These are phyloP conservation scores for Neonectria hederae DNA, from an alignment of 2,329 filamentous ascomycete species.

Conservation along the genomic window DNA sequence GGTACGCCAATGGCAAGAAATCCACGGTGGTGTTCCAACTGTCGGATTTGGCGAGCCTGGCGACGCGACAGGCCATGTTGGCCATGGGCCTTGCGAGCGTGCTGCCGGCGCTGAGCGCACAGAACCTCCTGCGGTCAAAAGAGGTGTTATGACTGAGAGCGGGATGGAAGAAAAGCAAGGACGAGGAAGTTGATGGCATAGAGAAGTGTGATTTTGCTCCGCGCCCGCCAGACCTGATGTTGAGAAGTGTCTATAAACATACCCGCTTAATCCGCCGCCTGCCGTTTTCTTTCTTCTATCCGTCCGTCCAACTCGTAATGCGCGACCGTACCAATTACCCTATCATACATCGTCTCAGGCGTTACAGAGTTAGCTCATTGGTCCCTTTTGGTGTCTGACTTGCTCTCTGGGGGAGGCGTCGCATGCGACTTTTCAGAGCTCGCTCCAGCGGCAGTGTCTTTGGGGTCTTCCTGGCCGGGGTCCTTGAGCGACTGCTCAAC, in stretches of 20 bases:
- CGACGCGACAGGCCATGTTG: conserved; percentile 43
- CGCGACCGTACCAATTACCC: conserved; percentile 25
- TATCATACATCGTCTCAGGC: conserved; percentile 41
- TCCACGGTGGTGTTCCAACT: conserved; percentile 34
- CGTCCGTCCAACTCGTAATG: conserved; percentile 22
- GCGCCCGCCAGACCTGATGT: conserved; percentile 24
- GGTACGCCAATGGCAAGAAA: conserved; percentile 25
- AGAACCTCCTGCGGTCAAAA: conserved; percentile 29
- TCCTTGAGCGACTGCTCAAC: conserved; percentile 64
- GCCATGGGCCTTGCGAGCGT: conserved; percentile 46
- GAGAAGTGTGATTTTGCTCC: conserved; percentile 33
- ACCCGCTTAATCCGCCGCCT: conserved; percentile 36
- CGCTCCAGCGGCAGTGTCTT: conserved; percentile 24
- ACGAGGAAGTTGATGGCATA: conserved; percentile 19
- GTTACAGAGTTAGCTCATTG: conserved; percentile 31
- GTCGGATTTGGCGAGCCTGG: conserved; percentile 40
- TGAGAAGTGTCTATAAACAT: conserved; percentile 43
- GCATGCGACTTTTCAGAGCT: conserved; percentile 23
- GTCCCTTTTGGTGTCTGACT: conserved; percentile 30
- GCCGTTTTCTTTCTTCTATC: conserved; percentile 30
- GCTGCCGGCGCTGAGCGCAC: conserved; percentile 36
- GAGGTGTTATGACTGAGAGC: conserved; percentile 38
- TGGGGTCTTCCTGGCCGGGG: conserved; percentile 37
- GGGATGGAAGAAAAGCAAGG: background rate
- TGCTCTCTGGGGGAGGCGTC: conserved; percentile 8